Percentiles rank a stretch among this genome's conserved stretches.
These are phyloP conservation scores for Fusarium tricinctum DNA, from an alignment of 2,329 filamentous ascomycete species.

Conservation along the genomic window DNA sequence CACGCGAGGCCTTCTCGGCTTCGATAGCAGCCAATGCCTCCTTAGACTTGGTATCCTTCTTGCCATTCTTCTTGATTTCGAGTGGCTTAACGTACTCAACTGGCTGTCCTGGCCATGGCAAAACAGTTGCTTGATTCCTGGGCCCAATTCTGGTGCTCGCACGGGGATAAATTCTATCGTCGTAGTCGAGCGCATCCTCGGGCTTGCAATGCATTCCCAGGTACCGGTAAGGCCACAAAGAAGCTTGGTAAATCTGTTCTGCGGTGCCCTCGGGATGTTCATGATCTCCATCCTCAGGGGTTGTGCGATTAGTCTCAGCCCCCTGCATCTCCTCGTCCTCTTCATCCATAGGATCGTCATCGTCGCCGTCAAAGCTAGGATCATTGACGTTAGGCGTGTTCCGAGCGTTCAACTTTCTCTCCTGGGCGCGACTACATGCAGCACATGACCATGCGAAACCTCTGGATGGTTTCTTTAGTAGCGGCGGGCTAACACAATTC, in stretches of 20 bases:
- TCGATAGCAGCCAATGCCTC: conserved; percentile 85
- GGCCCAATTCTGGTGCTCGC: conserved; percentile 93
- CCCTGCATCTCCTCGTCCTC: conserved; percentile 77
- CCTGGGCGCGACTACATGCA: conserved; percentile 94
- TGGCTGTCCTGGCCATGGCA: conserved; percentile 86
- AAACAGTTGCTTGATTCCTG: conserved; percentile 89
- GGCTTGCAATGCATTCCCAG: conserved; percentile 95
- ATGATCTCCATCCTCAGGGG: conserved; percentile 70
- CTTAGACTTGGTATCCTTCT: conserved; percentile 85
- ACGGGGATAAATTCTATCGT: conserved; percentile 96
- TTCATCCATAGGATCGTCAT: conserved; percentile 74
- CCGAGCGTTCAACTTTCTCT: conserved; percentile 89
- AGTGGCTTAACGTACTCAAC: conserved; percentile 91
- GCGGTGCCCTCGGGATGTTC: conserved; percentile 74
- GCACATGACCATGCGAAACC: conserved; percentile 99
- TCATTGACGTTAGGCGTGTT: conserved; percentile 84
- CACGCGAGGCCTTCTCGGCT: conserved; percentile 82
- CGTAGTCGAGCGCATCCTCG: conserved; percentile 95
- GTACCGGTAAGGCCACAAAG: conserved; percentile 96
- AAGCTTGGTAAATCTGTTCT: conserved; percentile 92
- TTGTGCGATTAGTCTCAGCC: conserved; percentile 72
- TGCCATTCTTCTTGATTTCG: conserved; percentile 86
- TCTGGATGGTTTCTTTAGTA: conserved; percentile 95
- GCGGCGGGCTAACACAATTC: conserved; percentile 92
- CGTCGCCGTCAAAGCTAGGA: conserved; percentile 74